Conservation (phyloP, 139 green algal species). For the Micractinium conductrix region DNA sequence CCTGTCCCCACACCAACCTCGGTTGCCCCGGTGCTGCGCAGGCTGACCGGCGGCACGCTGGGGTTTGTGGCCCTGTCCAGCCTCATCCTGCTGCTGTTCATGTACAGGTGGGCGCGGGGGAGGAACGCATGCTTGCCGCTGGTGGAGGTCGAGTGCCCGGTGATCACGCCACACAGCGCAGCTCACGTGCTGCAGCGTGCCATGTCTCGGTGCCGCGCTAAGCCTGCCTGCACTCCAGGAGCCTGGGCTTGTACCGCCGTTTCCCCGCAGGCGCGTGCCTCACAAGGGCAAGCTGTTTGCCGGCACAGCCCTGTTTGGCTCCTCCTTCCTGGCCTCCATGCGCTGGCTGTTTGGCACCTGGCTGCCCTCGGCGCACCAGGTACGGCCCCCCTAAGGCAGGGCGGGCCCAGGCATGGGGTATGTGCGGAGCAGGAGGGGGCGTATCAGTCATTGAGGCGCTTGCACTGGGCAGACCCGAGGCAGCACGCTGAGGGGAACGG, state of each 20-base stretch:
- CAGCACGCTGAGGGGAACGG: no score
- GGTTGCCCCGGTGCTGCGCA: constrained; percentile 32
- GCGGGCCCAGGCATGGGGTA: neutral
- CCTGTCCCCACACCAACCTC: constrained; percentile 2
- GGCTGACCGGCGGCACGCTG: constrained; percentile 53
- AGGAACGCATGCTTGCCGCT: no score
- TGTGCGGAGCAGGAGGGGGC: no score
- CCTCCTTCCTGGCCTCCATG: constrained; percentile 38
- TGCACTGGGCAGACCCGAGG: no score
- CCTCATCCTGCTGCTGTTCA: constrained; percentile 55
- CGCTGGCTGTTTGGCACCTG: constrained; percentile 53
- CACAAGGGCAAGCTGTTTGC: constrained; percentile 50
- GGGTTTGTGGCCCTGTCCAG: constrained; percentile 53
- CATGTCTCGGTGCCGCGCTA: no score
- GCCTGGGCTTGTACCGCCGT: neutral
- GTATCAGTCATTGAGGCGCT: no score
- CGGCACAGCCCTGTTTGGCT: constrained; percentile 44
- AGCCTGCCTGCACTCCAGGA: neutral
- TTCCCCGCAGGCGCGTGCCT: constrained; percentile 48
- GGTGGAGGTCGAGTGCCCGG: no score
- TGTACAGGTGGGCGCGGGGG: constrained; percentile 41
- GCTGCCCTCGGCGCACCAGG: constrained; percentile 45
- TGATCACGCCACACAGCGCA: no score
- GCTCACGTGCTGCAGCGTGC: neutral
- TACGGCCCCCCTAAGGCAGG: neutral